Evolutionary conservation across 306 rosid species (phyloP).

Genomic region (Amphicarpaea edgeworthii): DNA sequence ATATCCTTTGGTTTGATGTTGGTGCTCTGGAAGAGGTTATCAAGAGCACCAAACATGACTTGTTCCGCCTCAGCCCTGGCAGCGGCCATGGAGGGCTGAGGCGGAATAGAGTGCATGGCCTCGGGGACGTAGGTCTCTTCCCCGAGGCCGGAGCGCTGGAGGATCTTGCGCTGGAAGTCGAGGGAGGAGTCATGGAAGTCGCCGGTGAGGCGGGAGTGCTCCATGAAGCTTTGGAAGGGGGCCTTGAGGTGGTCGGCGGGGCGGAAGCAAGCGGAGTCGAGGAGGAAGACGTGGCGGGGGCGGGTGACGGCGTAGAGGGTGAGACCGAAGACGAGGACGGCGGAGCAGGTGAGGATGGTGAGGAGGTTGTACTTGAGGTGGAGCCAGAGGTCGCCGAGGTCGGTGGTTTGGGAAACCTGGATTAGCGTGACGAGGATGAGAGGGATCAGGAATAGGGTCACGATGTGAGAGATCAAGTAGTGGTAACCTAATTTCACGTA

Average conservation of each 20-base stretch:
- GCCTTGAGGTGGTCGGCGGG: slow-evolving; percentile 70
- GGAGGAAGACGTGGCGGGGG: slow-evolving; percentile 64
- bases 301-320: slow-evolving; percentile 68
- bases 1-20: slow-evolving; percentile 65
- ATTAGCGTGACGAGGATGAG: slow-evolving; percentile 63
- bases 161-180: slow-evolving; percentile 76
- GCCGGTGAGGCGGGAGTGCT: slow-evolving; percentile 64
- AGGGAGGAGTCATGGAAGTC: slow-evolving; percentile 77
- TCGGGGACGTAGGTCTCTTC: slow-evolving; percentile 78
- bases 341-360: slow-evolving; percentile 59
- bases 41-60: slow-evolving; percentile 79
- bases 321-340: slow-evolving; percentile 69
- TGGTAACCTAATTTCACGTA: slow-evolving; percentile 85
- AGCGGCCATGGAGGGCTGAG: slow-evolving; percentile 65
- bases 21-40: slow-evolving; percentile 58
- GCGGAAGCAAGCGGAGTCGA: slow-evolving; percentile 69
- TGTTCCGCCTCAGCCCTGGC: slow-evolving; percentile 75
- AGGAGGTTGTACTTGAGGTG: slow-evolving; percentile 79
- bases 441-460: slow-evolving; percentile 67
- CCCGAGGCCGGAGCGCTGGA: slow-evolving; percentile 73
- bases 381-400: slow-evolving; percentile 71
- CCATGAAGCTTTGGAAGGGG: slow-evolving; percentile 61
- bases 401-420: slow-evolving; percentile 63
- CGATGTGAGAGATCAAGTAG: slow-evolving; percentile 70
- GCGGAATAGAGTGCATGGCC: slow-evolving; percentile 73